Base-by-base conservation (phyloP, 2,329 filamentous ascomycete genomes). In the Periconia sp. region DNA sequence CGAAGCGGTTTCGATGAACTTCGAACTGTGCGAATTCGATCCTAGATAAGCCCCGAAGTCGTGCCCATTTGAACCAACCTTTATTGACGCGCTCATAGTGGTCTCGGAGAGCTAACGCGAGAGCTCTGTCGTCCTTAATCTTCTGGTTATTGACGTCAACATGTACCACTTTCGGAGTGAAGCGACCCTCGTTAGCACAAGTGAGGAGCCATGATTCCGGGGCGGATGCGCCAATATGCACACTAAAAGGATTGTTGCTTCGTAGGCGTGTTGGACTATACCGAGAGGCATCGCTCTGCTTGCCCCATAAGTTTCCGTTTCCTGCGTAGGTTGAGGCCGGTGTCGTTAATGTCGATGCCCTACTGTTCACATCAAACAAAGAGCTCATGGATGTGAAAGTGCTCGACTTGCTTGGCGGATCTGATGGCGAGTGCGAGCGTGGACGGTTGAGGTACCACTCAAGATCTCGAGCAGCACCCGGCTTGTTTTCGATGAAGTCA, bases 1-100 rank as follows among this genome's bases (percentile, higher is more conserved):
- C 71, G 47, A 75, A 73, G 30, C 72, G 69, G 51, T 74, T 75
- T 13, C 69, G 69, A 52, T 75, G 73, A 9, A 75, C 69, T 60
- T 76, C 71, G 49, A 74, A 74, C 55, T 70, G 71, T 6, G 74
- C 71, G 46, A 76, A 76, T 15, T 72, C 63, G 50, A 76, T 74
- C 1, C 65, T 73, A 1, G 60, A 66, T 8, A 76, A 56, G 2
- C 73, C 73, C 9, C 74, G 61, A 18, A 76, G 53, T 17, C 67
- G 63, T 15, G 72, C 57, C 52, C 65, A 59, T 15, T 65, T 65
- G 40, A 65, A 62, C 72, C 70, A 73, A 31, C 59, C 58, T 8
- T 59, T 56, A 45, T 74, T 72, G 9, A 74, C 50, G 19, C 66
- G 61, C 47, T 68, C 62, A 47, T 74, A 73, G 49, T 74, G 69